phyloP scores from a whole-genome alignment of 2,329 filamentous ascomycete genomes.

The Colletotrichum simmondsii region DNA sequence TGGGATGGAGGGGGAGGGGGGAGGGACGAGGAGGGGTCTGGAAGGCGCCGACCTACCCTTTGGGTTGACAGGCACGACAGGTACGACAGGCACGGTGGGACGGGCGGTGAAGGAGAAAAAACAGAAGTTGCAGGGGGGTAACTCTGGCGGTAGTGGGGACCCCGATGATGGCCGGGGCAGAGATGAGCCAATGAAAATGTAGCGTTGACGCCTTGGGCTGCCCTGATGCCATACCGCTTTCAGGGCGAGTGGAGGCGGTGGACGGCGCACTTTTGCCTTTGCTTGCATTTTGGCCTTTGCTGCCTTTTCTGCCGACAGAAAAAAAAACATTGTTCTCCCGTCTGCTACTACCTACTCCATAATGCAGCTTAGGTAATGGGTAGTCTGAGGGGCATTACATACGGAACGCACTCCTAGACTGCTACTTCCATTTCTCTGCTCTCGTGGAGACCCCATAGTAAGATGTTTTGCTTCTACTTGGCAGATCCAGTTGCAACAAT shows the following conservation, averaged over 20 bases:
- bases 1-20: constrained; percentile 3
- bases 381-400: not conserved
- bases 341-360: no score
- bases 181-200: constrained; percentile 3
- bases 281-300: not conserved
- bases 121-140: not conserved
- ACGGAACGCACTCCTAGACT: not conserved
- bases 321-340: not conserved
- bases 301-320: constrained; percentile 22
- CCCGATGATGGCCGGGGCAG: not conserved
- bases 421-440: not conserved
- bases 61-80: not conserved
- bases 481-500: not conserved
- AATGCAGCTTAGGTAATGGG: not conserved
- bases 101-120: constrained; percentile 15
- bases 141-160: not conserved
- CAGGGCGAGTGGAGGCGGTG: constrained; percentile 23
- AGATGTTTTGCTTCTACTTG: not conserved
- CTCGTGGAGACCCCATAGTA: not conserved
- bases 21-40: not conserved
- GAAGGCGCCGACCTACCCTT: not conserved
- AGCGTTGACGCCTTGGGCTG: constrained; percentile 1
- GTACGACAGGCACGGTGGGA: not conserved
- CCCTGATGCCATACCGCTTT: constrained; percentile 34
- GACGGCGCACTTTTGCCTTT: constrained; percentile 29